phyloP scores from a whole-genome alignment of 331 rosid genomes.

The Dryas integrifolia region DNA sequence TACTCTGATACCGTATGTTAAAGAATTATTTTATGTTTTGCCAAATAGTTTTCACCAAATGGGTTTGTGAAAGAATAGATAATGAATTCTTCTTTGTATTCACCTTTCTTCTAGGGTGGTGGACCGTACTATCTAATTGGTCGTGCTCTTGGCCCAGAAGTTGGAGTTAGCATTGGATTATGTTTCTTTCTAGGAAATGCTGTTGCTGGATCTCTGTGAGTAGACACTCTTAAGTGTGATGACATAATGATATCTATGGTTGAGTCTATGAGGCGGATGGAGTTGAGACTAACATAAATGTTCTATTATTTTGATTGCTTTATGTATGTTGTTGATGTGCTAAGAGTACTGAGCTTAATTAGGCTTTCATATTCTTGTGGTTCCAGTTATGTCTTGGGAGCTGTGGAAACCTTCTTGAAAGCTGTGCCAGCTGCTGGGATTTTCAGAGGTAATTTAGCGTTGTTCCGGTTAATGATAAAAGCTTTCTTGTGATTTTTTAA shows the following conservation, averaged over 20 bases:
- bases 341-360: conserved; percentile 1
- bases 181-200: conserved; percentile 99
- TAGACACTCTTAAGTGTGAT: conserved; percentile 21
- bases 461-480: conserved; percentile 17
- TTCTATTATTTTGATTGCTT: conserved; percentile 25
- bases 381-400: conserved; percentile 94
- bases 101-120: conserved; percentile 73
- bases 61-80: background rate
- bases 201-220: conserved; percentile 99
- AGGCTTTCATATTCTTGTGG: conserved; percentile 31
- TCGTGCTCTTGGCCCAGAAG: conserved; percentile 99
- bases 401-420: conserved; percentile 96
- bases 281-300: conserved; percentile 20
- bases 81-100: conserved; percentile 7
- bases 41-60: conserved; percentile 5
- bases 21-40: background rate
- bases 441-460: conserved; percentile 63
- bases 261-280: conserved; percentile 17
- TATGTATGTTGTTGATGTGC: background rate
- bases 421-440: conserved; percentile 95
- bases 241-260: conserved; percentile 15
- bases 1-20: background rate
- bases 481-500: background rate
- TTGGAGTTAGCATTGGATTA: conserved; percentile 99
- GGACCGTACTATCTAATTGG: conserved; percentile 99